A percentile compares a stretch with the other conserved stretches of the same genome.
phyloP scores from a whole-genome alignment of 768 basidiomycete species.

The Trametes meyenii region DNA sequence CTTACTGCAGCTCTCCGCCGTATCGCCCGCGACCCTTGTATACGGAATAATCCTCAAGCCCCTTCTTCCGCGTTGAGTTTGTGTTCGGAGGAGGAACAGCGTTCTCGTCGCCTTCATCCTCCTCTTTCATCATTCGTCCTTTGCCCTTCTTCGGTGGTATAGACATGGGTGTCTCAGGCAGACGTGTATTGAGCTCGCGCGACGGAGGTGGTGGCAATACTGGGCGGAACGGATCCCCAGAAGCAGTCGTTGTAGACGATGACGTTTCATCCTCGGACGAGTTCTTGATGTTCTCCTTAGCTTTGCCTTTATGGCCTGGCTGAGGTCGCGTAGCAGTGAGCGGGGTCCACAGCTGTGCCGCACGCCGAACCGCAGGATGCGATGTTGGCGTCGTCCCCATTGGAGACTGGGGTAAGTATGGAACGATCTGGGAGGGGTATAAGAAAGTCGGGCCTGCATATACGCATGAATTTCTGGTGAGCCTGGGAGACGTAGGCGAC shows the following conservation, averaged over 20 bases:
- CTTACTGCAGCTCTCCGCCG: conserved; percentile 16
- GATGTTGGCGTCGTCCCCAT: conserved; percentile 9
- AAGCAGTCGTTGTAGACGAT: background rate
- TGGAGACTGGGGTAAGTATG: background rate
- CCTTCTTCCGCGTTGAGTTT: background rate
- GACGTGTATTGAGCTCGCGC: background rate
- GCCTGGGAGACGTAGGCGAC: background rate
- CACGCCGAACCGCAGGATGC: background rate
- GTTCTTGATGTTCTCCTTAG: background rate
- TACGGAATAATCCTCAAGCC: conserved; percentile 19
- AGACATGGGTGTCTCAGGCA: conserved; percentile 7
- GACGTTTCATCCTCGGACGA: background rate
- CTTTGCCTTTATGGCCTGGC: background rate
- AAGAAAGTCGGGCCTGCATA: conserved; percentile 14
- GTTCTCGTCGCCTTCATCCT: background rate
- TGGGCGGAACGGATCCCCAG: conserved; percentile 5
- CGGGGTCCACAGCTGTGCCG: conserved; percentile 10
- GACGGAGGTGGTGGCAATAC: background rate
- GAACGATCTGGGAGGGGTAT: conserved; percentile 12
- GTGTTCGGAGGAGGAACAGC: conserved; percentile 12
- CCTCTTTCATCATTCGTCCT: conserved; percentile 1
- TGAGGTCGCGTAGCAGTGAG: conserved; percentile 7
- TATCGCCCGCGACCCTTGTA: conserved; percentile 29
- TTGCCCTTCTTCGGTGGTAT: conserved; percentile 11
- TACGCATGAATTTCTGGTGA: background rate